A percentile compares a stretch with the other conserved stretches of the same genome.
These are phyloP conservation scores for Penicillium odoratum DNA, from an alignment of 495 filamentous ascomycete genomes.

Conservation along the genomic window DNA sequence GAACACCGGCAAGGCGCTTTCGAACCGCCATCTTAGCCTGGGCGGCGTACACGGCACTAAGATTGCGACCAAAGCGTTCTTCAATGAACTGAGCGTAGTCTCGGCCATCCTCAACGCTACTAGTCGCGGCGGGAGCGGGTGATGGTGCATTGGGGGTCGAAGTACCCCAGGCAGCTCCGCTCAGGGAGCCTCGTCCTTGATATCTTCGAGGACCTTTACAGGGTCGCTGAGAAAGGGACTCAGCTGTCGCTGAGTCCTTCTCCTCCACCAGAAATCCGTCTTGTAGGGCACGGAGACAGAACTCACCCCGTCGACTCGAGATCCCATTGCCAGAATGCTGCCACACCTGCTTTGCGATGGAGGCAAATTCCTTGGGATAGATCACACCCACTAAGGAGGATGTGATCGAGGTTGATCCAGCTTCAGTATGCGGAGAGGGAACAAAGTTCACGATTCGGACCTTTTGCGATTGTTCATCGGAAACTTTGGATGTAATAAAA, in stretches of 20 bases:
- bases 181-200: constrained; percentile 55
- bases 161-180: constrained; percentile 20
- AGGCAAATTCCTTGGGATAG: constrained; percentile 62
- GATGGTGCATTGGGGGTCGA: constrained; percentile 12
- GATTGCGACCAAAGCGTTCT: constrained; percentile 90
- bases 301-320: constrained; percentile 88
- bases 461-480: constrained; percentile 44
- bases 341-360: constrained; percentile 87
- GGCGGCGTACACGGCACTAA: constrained; percentile 71
- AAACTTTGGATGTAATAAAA: constrained; percentile 65
- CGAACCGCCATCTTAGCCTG: constrained; percentile 86
- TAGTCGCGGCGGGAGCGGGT: constrained; percentile 10
- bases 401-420: constrained; percentile 30
- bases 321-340: constrained; percentile 95
- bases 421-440: constrained; percentile 43
- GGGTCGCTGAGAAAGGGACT: constrained; percentile 41
- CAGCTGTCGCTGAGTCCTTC: constrained; percentile 24
- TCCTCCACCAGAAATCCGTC: constrained; percentile 67
- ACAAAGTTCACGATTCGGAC: constrained; percentile 70
- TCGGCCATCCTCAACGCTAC: constrained; percentile 46
- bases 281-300: constrained; percentile 71
- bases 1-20: constrained; percentile 81
- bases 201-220: constrained; percentile 73
- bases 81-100: constrained; percentile 84
- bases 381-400: constrained; percentile 72